Base-by-base conservation (phyloP, 2,329 filamentous ascomycete genomes). In the Catunica adiposa region DNA sequence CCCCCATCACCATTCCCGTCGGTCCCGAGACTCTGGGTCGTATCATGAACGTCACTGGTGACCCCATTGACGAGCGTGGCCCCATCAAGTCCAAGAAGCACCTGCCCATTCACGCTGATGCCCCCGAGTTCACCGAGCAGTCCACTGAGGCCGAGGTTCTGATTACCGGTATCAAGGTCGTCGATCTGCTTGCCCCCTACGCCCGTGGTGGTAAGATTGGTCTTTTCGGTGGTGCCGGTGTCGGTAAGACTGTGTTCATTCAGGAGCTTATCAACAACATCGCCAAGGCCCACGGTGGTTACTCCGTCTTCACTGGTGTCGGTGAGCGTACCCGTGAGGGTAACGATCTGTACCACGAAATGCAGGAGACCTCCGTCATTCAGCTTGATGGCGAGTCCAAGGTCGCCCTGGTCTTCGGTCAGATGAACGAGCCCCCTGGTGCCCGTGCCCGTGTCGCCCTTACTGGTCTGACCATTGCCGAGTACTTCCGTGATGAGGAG, bases 191-290 rank as follows among this genome's bases (percentile, higher is more conserved):
- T 69, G 92, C 92, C 67, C 92, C 92, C 68, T 98, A 98, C 75
- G 92, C 92, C 72, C 92, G 92, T 94, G 92, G 92, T 88, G 92
- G 92, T 83, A 98, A 98, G 86, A 98, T 98, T 82, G 92, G 92
- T 87, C 89, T 98, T 66, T 98, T 98, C 78, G 92, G 92, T 77
- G 92, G 92, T 90, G 92, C 92, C 68, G 92, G 92, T 94, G 92
- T 98, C 80, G 92, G 92, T 75, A 98, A 98, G 86, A 98, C 92
- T 72, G 92, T 98, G 72, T 98, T 97, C 81, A 98, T 98, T 74
- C 92, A 98, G 82, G 92, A 98, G 79, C 78, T 98, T 71, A 98
- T 98, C 79, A 98, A 98, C 89, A 98, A 98, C 85, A 97, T 98
- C 71, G 92, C 92, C 77, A 97, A 97, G 83, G 92, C 92, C 66